Percentiles rank a stretch among this genome's conserved stretches.
phyloP scores from a whole-genome alignment of 768 basidiomycete genomes.

The Mycena galopus region DNA sequence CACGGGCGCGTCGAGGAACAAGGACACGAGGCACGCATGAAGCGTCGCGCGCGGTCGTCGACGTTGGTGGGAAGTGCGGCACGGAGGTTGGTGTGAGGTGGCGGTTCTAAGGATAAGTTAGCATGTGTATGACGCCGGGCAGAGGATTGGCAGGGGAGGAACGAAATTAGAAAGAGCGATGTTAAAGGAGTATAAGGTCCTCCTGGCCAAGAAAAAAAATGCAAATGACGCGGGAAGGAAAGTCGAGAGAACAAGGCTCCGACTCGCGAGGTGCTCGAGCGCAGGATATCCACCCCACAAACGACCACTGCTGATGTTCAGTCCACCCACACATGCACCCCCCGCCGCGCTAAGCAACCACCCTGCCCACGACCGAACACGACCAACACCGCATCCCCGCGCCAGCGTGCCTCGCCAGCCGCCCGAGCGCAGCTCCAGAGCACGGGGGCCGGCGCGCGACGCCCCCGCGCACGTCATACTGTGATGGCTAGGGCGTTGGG shows the following conservation, averaged over 20 bases:
- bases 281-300: not conserved
- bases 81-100: not conserved
- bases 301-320: not conserved
- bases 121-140: not conserved
- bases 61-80: slow-evolving; percentile 9
- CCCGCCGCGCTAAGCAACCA: not conserved
- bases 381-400: not conserved
- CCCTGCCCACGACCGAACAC: slow-evolving; percentile 4
- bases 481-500: slow-evolving; percentile 1
- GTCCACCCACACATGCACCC: not conserved
- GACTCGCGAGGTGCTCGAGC: slow-evolving; percentile 2
- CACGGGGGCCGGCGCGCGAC: not conserved
- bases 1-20: no score
- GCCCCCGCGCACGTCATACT: not conserved
- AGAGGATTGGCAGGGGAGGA: not conserved
- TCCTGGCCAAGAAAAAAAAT: not conserved
- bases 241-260: slow-evolving; percentile 2
- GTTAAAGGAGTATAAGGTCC: not conserved
- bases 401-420: slow-evolving; percentile 2
- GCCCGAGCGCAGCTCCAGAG: not conserved
- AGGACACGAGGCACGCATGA: not conserved
- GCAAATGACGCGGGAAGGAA: not conserved
- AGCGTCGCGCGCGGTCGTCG: not conserved
- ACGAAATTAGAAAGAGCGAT: not conserved
- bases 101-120: not conserved